phyloP scores from a whole-genome alignment of 495 filamentous ascomycete species.

The Penicillium longicatenatum region DNA sequence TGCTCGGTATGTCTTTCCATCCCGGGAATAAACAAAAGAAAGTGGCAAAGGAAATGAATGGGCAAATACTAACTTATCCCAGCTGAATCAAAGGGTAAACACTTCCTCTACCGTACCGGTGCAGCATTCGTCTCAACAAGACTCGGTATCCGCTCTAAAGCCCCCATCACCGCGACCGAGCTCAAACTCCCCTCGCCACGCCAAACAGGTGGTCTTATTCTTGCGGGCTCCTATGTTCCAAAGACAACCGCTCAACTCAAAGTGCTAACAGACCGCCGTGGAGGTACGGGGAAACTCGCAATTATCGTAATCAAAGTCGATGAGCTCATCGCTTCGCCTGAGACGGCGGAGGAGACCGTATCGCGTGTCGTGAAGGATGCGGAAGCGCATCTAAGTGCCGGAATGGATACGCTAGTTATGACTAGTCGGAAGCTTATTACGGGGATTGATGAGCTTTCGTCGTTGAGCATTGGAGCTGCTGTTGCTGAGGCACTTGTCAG shows the following conservation, averaged over 20 bases:
- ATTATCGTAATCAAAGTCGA: conserved; percentile 53
- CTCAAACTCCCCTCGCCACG: conserved; percentile 34
- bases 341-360: conserved; percentile 26
- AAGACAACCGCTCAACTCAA: conserved; percentile 56
- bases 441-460: conserved; percentile 45
- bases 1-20: conserved; percentile 32
- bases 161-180: conserved; percentile 45
- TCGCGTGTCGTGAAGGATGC: conserved; percentile 28
- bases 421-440: conserved; percentile 53
- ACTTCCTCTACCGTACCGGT: conserved; percentile 54
- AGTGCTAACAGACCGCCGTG: conserved; percentile 37
- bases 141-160: conserved; percentile 48
- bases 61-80: not conserved
- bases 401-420: conserved; percentile 54
- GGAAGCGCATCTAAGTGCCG: conserved; percentile 28
- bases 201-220: conserved; percentile 49
- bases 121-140: conserved; percentile 58
- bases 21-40: not conserved
- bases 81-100: conserved; percentile 36
- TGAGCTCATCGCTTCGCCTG: conserved; percentile 39
- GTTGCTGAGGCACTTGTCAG: conserved; percentile 50
- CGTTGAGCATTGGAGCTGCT: conserved; percentile 45
- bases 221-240: conserved; percentile 57
- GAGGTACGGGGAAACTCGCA: conserved; percentile 32
- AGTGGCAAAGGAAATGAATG: too few species aligned